Evolutionary conservation across 495 filamentous ascomycete genomes (phyloP).

Genomic region (Sordaria brevicollis): DNA sequence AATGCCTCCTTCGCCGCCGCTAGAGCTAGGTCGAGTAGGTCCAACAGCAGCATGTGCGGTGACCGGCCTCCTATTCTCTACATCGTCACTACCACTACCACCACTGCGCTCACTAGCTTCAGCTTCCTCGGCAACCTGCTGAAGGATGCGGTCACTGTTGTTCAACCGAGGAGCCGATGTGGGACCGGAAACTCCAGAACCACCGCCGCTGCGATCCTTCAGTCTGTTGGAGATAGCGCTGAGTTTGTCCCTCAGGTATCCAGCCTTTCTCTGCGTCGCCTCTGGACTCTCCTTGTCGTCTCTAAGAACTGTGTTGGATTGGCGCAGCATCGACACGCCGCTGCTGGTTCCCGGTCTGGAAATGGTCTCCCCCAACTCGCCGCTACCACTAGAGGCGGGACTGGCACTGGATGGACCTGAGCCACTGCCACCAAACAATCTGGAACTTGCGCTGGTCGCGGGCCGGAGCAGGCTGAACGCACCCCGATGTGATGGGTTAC

Average conservation of each 20-base stretch:
- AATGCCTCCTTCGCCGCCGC: neutral
- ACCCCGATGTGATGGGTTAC: neutral
- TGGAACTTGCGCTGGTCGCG: conserved; percentile 19
- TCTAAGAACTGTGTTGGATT: neutral
- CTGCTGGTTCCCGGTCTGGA: conserved; percentile 12
- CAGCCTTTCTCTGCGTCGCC: conserved; percentile 15
- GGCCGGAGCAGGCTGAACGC: conserved; percentile 15
- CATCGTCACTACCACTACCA: neutral
- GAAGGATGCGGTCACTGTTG: neutral
- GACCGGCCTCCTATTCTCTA: conserved; percentile 1
- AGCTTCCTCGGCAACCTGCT: neutral
- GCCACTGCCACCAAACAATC: conserved; percentile 12
- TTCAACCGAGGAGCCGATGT: neutral
- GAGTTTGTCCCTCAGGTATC: conserved; percentile 30
- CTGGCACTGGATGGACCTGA: neutral
- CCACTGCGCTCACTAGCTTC: conserved; percentile 1
- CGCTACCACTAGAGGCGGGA: neutral
- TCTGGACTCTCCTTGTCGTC: conserved; percentile 3
- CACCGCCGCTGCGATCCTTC: conserved; percentile 13
- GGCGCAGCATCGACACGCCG: conserved; percentile 1
- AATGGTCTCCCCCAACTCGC: neutral
- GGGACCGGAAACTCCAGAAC: neutral
- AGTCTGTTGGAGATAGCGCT: conserved; percentile 26
- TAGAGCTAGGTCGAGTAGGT: neutral
- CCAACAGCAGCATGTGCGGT: neutral